These are phyloP conservation scores for Xylaria sp. DNA, from an alignment of 2,329 filamentous ascomycete species.

Conservation along the genomic window DNA sequence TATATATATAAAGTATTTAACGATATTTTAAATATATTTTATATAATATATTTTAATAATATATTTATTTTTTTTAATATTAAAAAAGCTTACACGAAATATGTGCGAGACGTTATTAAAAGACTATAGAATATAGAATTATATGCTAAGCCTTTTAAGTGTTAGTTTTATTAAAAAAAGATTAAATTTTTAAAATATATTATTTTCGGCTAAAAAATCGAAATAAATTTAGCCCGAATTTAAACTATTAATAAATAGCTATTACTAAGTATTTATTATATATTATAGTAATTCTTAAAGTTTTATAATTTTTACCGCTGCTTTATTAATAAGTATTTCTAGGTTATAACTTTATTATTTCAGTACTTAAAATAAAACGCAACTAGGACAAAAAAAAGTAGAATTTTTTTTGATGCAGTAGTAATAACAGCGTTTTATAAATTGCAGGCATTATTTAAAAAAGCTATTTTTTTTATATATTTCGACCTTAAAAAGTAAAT, in stretches of 20 bases:
- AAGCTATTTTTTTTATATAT: constrained; percentile 3
- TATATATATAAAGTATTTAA: not conserved
- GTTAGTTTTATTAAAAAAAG: not conserved
- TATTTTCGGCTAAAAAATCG: not conserved
- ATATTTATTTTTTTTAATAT: not conserved
- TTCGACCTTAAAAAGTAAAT: not conserved
- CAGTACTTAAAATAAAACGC: no score
- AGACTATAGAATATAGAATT: not conserved
- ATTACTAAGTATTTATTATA: no score
- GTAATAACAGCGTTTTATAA: no score
- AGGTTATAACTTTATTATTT: no score
- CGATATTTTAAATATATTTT: not conserved
- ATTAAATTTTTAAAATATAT: not conserved
- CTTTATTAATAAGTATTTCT: no score
- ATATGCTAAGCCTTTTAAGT: not conserved
- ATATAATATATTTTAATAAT: not conserved
- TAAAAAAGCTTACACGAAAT: not conserved
- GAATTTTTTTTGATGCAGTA: no score
- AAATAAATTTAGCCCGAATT: not conserved
- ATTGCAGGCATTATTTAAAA: not conserved
- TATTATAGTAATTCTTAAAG: no score
- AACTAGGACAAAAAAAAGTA: no score
- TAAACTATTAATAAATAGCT: not conserved
- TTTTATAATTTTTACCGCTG: no score
- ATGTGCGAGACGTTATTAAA: not conserved